Evolutionary conservation across 2,329 filamentous ascomycete species (phyloP), one percentile per base, ranked within the genome.

Genomic region (Pseudonectria buxi): DNA sequence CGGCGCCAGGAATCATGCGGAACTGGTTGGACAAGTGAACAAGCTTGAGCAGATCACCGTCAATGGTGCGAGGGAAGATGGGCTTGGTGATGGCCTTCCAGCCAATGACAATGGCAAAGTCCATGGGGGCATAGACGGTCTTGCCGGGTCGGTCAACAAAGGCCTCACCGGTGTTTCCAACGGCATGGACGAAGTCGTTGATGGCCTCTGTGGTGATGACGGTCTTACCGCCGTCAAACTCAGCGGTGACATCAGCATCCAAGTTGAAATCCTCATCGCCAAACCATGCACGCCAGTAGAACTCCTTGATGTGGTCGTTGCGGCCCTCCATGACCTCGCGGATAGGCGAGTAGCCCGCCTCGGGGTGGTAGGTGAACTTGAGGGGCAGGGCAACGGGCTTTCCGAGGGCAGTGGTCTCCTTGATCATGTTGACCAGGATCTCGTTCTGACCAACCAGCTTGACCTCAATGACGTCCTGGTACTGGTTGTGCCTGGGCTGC

Each of bases 51-150:
- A 98, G 71, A 58, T 98, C 92, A 47, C 94, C 92, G 51, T 98
- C 92, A 53, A 98, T 96, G 43, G 81, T 86, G 50, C 88, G 82
- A 46, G 92, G 92, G 75, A 98, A 98, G 63, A 98, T 98, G 11
- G 92, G 92, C 74, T 96, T 96, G 10, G 89, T 98, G 56, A 98
- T 98, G 28, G 92, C 92, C 69, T 98, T 96, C 89, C 89, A 95
- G 44, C 89, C 89, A 33, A 94, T 84, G n/a, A 95, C 89, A 48
- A 95, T 95, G 47, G 89, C 89, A 55, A 95, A 98, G 64, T 98
- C 92, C 92, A 98, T 98, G 24, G 94, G 92, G 7, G 92, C 92
- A 51, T 83, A 90, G 46, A 95, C 86, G 44, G 86, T 81, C 70
- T 96, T 96, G 49, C 88, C 90, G 29, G 89, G 90, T 31, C 90